Evolutionary conservation across 2,329 filamentous ascomycete genomes (phyloP).

Genomic region (Aspergillus thermomutatus): DNA sequence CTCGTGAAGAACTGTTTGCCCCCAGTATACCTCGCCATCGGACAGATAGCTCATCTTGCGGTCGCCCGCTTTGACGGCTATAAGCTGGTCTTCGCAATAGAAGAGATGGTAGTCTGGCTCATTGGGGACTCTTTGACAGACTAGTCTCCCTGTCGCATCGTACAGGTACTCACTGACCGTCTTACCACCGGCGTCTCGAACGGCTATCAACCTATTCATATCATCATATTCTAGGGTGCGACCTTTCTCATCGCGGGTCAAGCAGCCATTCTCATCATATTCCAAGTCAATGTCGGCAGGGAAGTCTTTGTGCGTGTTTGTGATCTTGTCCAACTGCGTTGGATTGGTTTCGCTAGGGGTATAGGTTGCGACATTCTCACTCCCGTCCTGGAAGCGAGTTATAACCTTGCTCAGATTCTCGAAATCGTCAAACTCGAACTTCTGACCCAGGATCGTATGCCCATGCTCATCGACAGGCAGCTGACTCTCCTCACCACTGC

Average conservation of each 20-base stretch:
- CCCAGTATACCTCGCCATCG: conserved; percentile 1
- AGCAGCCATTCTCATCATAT: conserved; percentile 2
- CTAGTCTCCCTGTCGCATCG: conserved; percentile 1
- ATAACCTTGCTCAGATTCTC: not conserved
- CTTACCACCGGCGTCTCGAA: not conserved
- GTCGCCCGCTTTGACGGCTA: not conserved
- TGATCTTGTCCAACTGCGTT: not conserved
- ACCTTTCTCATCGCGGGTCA: not conserved
- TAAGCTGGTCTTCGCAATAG: conserved; percentile 2
- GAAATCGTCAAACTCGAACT: not conserved
- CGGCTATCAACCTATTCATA: not conserved
- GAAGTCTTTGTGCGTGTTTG: not conserved
- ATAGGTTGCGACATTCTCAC: not conserved
- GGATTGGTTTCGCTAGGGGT: not conserved
- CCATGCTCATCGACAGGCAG: not conserved
- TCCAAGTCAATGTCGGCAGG: not conserved
- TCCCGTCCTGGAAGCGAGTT: not conserved
- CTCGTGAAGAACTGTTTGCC: too few species aligned
- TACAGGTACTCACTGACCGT: conserved; percentile 2
- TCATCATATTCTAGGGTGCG: conserved; percentile 2
- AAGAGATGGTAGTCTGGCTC: conserved; percentile 1
- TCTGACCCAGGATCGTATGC: not conserved
- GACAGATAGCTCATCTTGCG: conserved; percentile 1
- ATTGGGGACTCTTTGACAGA: conserved; percentile 1
- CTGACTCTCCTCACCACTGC: not conserved